Percentiles rank a stretch among this genome's conserved stretches.
Conservation (phyloP, 805 yeast genomes). For the Ogataea ramenticola region DNA sequence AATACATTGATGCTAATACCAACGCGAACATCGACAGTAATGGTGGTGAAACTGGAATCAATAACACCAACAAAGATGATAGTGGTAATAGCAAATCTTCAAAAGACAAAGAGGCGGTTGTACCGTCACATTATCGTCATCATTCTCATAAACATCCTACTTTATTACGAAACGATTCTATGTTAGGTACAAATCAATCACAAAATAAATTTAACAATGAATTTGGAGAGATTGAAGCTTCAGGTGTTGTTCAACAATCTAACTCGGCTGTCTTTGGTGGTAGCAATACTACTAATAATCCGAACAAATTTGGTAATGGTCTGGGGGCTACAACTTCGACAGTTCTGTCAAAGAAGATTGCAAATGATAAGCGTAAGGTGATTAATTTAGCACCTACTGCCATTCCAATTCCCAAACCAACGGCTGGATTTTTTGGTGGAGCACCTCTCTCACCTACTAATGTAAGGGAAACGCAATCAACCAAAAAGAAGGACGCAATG, state of each 20-base stretch:
- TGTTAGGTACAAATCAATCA: slow-evolving; percentile 8
- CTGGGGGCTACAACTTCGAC: slow-evolving; percentile 53
- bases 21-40: no score
- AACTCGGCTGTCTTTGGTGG: slow-evolving; percentile 17
- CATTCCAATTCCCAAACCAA: slow-evolving; percentile 4
- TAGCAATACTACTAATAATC: slow-evolving; percentile 8
- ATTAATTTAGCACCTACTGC: slow-evolving; percentile 20
- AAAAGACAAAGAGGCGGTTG: slow-evolving; percentile 1
- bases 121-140: slow-evolving; percentile 4
- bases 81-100: no score
- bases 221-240: slow-evolving; percentile 53
- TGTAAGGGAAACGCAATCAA: background rate
- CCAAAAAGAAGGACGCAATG: slow-evolving; percentile 1
- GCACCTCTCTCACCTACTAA: background rate
- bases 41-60: no score
- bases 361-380: slow-evolving; percentile 33
- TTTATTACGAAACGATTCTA: slow-evolving; percentile 17
- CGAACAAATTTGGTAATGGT: slow-evolving; percentile 42
- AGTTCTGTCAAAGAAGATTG: slow-evolving; percentile 44
- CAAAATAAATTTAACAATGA: slow-evolving; percentile 23
- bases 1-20: no score
- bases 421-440: background rate
- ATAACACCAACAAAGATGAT: no score
- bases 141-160: slow-evolving; percentile 16
- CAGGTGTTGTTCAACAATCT: slow-evolving; percentile 43